Percentiles rank a stretch among this genome's conserved stretches.
Conservation (phyloP, 257 asterid genomes). For the Jaltomata sinuosa region DNA sequence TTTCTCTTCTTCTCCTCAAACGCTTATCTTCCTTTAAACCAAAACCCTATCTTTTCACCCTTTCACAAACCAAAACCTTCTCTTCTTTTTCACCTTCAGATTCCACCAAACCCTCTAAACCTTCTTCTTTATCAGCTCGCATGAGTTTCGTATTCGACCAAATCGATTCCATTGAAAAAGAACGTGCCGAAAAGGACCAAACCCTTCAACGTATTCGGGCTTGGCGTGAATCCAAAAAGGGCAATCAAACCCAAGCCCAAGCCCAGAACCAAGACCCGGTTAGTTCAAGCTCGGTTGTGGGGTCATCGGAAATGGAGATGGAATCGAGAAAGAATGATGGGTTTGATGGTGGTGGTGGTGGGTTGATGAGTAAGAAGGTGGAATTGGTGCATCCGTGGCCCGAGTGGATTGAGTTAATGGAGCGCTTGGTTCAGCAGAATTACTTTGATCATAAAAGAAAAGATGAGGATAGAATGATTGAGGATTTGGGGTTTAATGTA, state of each 20-base stretch:
- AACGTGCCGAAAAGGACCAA: slow-evolving; percentile 61
- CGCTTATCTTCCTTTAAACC: slow-evolving; percentile 21
- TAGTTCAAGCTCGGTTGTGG: slow-evolving; percentile 3
- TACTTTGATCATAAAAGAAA: slow-evolving; percentile 85
- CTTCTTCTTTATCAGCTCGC: slow-evolving; percentile 73
- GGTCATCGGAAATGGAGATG: slow-evolving; percentile 16
- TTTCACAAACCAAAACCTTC: slow-evolving; percentile 15
- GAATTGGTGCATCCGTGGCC: slow-evolving; percentile 92
- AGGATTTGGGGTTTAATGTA: slow-evolving; percentile 52
- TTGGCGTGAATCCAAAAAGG: slow-evolving; percentile 79
- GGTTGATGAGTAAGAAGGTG: slow-evolving; percentile 42
- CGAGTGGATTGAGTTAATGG: slow-evolving; percentile 92
- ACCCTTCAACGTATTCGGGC: slow-evolving; percentile 87
- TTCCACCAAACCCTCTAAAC: slow-evolving; percentile 31
- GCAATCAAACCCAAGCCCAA: slow-evolving; percentile 8
- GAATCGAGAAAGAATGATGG: slow-evolving; percentile 10
- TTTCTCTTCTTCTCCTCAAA: slow-evolving; percentile 21
- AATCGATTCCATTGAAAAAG: slow-evolving; percentile 71
- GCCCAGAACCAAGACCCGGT: background rate
- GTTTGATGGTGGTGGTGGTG: slow-evolving; percentile 15
- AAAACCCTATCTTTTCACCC: slow-evolving; percentile 14
- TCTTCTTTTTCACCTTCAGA: slow-evolving; percentile 22
- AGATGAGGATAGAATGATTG: slow-evolving; percentile 86
- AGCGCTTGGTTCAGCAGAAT: slow-evolving; percentile 86
- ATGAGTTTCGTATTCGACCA: slow-evolving; percentile 89